Conservation (phyloP, 2,329 filamentous ascomycete genomes). For the Nothomitra cinnamomea region DNA sequence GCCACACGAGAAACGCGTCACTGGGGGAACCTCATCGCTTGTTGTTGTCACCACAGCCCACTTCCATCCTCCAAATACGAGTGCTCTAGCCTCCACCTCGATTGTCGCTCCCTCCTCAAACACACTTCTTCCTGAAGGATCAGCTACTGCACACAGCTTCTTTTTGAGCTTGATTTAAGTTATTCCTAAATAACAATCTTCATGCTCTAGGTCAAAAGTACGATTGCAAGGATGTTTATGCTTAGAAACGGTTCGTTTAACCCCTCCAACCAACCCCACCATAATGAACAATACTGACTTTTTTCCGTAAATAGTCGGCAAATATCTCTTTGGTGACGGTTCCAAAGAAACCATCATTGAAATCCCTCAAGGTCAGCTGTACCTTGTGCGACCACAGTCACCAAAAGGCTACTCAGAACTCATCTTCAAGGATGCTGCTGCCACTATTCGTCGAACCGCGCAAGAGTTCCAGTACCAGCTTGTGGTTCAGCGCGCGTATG, state of each 20-base stretch:
- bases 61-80: neutral
- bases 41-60: neutral
- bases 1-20: neutral
- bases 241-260: constrained; percentile 33
- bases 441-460: constrained; percentile 78
- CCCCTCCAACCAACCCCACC: constrained; percentile 14
- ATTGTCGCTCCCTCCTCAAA: neutral
- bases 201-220: neutral
- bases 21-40: neutral
- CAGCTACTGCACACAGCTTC: neutral
- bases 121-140: neutral
- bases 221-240: constrained; percentile 32
- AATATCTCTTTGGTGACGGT: constrained; percentile 77
- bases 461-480: constrained; percentile 97
- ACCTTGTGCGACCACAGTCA: constrained; percentile 85
- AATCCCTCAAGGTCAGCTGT: constrained; percentile 88
- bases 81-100: neutral
- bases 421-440: constrained; percentile 93
- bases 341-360: constrained; percentile 90
- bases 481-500: constrained; percentile 87
- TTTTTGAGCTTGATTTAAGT: neutral
- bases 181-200: neutral
- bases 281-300: neutral
- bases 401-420: constrained; percentile 97
- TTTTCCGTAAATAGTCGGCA: constrained; percentile 46